A percentile compares a stretch with the other conserved stretches of the same genome.
phyloP scores from a whole-genome alignment of 192 early-diverging fungal genomes.

The Geosiphon pyriformis region DNA sequence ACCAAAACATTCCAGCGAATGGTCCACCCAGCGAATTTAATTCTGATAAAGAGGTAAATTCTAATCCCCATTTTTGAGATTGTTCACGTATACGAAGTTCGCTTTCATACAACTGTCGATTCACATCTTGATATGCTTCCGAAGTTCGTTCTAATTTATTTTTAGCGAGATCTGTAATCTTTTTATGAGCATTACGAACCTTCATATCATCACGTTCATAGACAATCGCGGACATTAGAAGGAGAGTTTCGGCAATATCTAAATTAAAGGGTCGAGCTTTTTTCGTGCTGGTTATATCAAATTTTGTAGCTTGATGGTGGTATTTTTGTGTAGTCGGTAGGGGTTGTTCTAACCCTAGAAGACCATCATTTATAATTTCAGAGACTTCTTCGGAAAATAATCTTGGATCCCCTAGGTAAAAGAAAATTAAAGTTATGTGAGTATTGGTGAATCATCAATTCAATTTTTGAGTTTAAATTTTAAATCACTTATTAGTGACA shows the following conservation, averaged over 20 bases:
- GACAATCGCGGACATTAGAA: constrained; percentile 37
- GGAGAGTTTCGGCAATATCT: constrained; percentile 39
- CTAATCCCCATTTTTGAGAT: constrained; percentile 11
- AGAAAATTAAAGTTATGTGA: too few relatives aligned
- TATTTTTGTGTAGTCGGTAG: not conserved
- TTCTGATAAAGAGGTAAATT: constrained; percentile 5
- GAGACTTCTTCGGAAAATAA: not conserved
- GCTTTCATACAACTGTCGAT: constrained; percentile 27
- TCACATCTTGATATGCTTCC: constrained; percentile 13
- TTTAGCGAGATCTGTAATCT: not conserved
- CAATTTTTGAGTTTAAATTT: too few relatives aligned
- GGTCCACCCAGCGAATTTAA: constrained; percentile 3
- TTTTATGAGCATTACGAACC: constrained; percentile 33
- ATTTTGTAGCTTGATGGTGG: not conserved
- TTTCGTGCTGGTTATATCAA: not conserved
- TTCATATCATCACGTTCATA: constrained; percentile 44
- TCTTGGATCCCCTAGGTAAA: not conserved
- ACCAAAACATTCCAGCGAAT: constrained; percentile 19
- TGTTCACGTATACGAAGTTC: constrained; percentile 31
- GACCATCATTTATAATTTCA: not conserved
- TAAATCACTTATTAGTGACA: too few relatives aligned
- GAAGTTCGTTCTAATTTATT: not conserved
- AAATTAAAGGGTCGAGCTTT: constrained; percentile 26
- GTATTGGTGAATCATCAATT: too few relatives aligned
- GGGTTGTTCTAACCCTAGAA: not conserved